phyloP scores from a whole-genome alignment of 257 asterid genomes.

The Lantana camara region DNA sequence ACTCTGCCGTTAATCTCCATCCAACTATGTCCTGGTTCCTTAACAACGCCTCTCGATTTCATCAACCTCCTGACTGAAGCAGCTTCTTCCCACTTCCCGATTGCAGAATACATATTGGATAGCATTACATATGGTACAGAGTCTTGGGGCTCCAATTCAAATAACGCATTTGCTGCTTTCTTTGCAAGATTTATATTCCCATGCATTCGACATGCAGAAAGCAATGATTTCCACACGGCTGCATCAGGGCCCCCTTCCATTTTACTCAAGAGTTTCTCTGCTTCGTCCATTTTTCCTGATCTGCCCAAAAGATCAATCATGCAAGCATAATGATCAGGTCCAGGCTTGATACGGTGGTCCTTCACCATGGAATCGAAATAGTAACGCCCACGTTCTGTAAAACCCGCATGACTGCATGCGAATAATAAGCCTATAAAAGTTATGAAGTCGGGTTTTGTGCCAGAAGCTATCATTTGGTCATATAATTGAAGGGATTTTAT shows the following conservation, averaged over 20 bases:
- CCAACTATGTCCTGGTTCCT: slow-evolving; percentile 86
- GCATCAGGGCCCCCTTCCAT: slow-evolving; percentile 62
- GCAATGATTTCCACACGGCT: slow-evolving; percentile 79
- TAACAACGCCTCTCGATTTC: slow-evolving; percentile 54
- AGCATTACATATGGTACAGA: slow-evolving; percentile 71
- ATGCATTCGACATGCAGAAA: slow-evolving; percentile 72
- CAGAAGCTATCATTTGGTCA: slow-evolving; percentile 61
- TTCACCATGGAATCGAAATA: slow-evolving; percentile 62
- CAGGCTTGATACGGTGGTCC: slow-evolving; percentile 58
- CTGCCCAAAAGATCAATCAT: slow-evolving; percentile 88
- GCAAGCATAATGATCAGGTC: slow-evolving; percentile 77
- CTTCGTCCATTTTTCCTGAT: slow-evolving; percentile 71
- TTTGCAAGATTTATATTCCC: slow-evolving; percentile 59
- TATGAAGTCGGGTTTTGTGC: slow-evolving; percentile 69
- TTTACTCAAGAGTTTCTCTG: slow-evolving; percentile 51
- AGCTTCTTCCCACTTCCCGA: slow-evolving; percentile 73
- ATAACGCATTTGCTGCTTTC: slow-evolving; percentile 60
- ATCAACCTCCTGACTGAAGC: slow-evolving; percentile 58
- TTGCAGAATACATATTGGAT: slow-evolving; percentile 68
- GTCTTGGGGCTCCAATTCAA: slow-evolving; percentile 67
- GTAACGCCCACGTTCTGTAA: slow-evolving; percentile 55
- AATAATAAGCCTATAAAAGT: slow-evolving; percentile 80
- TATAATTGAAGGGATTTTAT: slow-evolving; percentile 51
- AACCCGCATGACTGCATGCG: slow-evolving; percentile 92
- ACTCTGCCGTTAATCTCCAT: slow-evolving; percentile 52